These are phyloP conservation scores for Gypsophila paniculata DNA, from an alignment of 179 eudicot genomes.

Conservation along the genomic window DNA sequence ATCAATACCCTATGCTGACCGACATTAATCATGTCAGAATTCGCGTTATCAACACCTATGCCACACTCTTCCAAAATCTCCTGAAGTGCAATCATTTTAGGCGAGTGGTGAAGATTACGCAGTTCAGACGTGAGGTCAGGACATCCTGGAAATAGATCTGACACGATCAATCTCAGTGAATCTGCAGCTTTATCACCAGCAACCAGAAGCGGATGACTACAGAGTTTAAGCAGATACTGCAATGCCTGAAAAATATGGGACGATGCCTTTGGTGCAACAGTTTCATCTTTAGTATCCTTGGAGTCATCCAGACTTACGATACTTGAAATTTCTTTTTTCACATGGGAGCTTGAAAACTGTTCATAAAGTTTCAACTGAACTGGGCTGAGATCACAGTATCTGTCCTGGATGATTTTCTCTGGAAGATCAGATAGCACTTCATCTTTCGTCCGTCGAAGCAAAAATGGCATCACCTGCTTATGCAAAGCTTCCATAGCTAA, in stretches of 20 bases:
- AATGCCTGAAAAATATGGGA: constrained; percentile 96
- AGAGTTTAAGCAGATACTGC: constrained; percentile 88
- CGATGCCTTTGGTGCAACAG: constrained; percentile 60
- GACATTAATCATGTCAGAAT: constrained; percentile 61
- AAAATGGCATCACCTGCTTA: constrained; percentile 99
- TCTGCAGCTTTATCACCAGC: constrained; percentile 68
- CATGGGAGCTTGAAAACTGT: constrained; percentile 83
- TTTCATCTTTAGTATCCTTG: constrained; percentile 50
- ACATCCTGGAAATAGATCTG: constrained; percentile 54
- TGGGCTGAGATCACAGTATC: constrained; percentile 95
- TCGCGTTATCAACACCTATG: constrained; percentile 73
- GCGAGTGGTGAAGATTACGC: constrained; percentile 87
- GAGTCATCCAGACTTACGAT: constrained; percentile 54
- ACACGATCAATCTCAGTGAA: constrained; percentile 46
- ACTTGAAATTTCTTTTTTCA: constrained; percentile 72
- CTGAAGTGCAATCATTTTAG: constrained; percentile 93
- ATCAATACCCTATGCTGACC: constrained; percentile 97
- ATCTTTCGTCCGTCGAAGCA: constrained; percentile 91
- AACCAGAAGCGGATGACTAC: constrained; percentile 98
- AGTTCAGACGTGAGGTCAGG: constrained; percentile 66
- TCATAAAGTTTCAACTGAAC: constrained; percentile 91
- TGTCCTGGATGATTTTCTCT: constrained; percentile 95
- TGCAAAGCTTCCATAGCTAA: constrained; percentile 99
- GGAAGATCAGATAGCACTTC: constrained; percentile 98
- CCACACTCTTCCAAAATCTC: constrained; percentile 99